These are phyloP conservation scores for Primulina eburnea DNA, from an alignment of 257 asterid species.

Conservation along the genomic window DNA sequence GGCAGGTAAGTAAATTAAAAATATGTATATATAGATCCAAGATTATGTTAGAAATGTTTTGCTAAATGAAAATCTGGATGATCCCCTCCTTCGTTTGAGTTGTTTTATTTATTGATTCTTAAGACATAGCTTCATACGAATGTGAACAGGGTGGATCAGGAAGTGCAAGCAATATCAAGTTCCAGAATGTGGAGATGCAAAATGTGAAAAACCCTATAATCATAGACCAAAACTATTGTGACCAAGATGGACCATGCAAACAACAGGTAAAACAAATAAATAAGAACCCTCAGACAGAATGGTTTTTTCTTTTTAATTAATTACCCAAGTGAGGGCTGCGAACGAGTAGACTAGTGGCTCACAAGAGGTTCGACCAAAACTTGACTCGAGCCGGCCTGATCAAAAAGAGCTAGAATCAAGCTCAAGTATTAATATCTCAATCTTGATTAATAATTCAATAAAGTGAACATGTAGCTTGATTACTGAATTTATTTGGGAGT, in stretches of 20 bases:
- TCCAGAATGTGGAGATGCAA: constrained; percentile 58
- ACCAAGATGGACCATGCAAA: constrained; percentile 52
- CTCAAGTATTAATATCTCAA: no score
- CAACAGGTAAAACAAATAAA: constrained; percentile 38
- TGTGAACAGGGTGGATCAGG: constrained; percentile 78
- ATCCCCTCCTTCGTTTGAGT: no score
- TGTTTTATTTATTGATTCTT: background rate
- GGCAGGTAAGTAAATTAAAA: constrained; percentile 48
- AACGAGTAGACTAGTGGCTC: no score
- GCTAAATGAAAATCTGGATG: background rate
- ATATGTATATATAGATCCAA: no score
- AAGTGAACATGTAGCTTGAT: no score
- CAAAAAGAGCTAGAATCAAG: no score
- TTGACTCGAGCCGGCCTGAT: background rate
- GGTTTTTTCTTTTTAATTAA: no score
- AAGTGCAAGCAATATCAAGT: constrained; percentile 69
- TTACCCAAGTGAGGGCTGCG: no score
- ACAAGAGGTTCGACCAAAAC: no score
- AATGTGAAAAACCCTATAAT: constrained; percentile 73
- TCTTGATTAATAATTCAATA: no score
- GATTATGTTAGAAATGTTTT: no score
- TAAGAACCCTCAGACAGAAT: background rate
- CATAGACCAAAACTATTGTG: constrained; percentile 78
- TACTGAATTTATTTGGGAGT: no score
- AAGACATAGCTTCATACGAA: background rate